phyloP scores from a whole-genome alignment of 2,329 filamentous ascomycete species.

The Cordyceps javanica region DNA sequence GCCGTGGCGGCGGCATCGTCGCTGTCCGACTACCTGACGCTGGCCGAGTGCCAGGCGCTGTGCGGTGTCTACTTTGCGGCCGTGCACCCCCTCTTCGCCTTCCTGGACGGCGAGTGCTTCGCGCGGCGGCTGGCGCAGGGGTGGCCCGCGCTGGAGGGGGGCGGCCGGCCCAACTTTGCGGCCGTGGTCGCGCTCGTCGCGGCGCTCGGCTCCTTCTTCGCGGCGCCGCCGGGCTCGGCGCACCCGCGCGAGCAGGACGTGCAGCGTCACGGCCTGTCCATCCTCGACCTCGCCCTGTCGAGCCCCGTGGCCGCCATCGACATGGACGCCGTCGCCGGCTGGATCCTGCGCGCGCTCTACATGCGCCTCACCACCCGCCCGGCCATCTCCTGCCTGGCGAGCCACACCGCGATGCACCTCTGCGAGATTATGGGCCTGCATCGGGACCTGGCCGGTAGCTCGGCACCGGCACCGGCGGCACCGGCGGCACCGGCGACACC shows the following conservation, averaged over 20 bases:
- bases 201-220: constrained; percentile 15
- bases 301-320: constrained; percentile 8
- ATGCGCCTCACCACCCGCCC: constrained; percentile 16
- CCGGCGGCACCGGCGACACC: not conserved
- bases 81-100: constrained; percentile 13
- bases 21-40: constrained; percentile 1
- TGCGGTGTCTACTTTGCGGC: constrained; percentile 13
- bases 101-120: not conserved
- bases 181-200: constrained; percentile 15
- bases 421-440: constrained; percentile 16
- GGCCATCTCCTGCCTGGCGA: constrained; percentile 15
- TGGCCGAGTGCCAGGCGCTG: constrained; percentile 13
- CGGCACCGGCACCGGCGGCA: not conserved
- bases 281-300: constrained; percentile 12
- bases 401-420: constrained; percentile 15
- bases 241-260: constrained; percentile 13
- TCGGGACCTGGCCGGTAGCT: constrained; percentile 8
- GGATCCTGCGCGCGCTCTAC: constrained; percentile 16
- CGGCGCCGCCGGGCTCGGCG: not conserved
- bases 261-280: constrained; percentile 10
- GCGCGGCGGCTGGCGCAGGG: not conserved
- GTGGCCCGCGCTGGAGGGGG: not conserved
- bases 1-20: not conserved
- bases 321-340: constrained; percentile 16
- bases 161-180: constrained; percentile 7